Evolutionary conservation across 345 rosid species (phyloP).

Genomic region (Arabis alpina): DNA sequence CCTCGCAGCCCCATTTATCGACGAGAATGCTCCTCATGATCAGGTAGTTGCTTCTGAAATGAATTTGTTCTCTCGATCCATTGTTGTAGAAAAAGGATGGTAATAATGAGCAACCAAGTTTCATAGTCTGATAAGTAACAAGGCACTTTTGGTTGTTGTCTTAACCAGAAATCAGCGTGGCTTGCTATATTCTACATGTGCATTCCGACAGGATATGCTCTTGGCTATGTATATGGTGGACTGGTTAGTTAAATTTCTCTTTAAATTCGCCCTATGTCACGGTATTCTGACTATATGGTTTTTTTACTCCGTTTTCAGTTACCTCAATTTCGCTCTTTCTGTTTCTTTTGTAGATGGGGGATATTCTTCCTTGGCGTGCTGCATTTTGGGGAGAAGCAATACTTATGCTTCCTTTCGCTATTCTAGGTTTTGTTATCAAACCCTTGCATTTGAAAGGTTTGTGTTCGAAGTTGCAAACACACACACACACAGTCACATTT

Average conservation of each 20-base stretch:
- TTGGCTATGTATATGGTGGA: slow-evolving; percentile 94
- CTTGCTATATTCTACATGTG: slow-evolving; percentile 95
- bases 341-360: slow-evolving; percentile 63
- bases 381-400: slow-evolving; percentile 94
- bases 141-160: slow-evolving; percentile 22
- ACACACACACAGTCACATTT: not conserved
- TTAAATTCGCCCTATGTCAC: not conserved
- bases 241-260: slow-evolving; percentile 53
- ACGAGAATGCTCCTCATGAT: slow-evolving; percentile 83
- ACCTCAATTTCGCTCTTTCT: not conserved
- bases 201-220: slow-evolving; percentile 87
- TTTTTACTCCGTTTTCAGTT: slow-evolving; percentile 7
- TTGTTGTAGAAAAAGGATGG: not conserved
- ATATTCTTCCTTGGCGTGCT: slow-evolving; percentile 71
- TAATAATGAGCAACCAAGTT: not conserved
- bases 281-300: slow-evolving; percentile 8
- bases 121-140: slow-evolving; percentile 20
- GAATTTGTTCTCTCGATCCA: not conserved
- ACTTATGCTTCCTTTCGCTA: slow-evolving; percentile 87
- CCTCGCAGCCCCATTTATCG: slow-evolving; percentile 97
- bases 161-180: slow-evolving; percentile 84
- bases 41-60: slow-evolving; percentile 57
- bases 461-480: slow-evolving; percentile 17
- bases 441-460: slow-evolving; percentile 91
- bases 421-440: slow-evolving; percentile 78